Evolutionary conservation across 1,284 basidiomycete genomes (phyloP), one percentile per base, ranked within the genome.

Genomic region (Cryptococcus amylolentus): DNA sequence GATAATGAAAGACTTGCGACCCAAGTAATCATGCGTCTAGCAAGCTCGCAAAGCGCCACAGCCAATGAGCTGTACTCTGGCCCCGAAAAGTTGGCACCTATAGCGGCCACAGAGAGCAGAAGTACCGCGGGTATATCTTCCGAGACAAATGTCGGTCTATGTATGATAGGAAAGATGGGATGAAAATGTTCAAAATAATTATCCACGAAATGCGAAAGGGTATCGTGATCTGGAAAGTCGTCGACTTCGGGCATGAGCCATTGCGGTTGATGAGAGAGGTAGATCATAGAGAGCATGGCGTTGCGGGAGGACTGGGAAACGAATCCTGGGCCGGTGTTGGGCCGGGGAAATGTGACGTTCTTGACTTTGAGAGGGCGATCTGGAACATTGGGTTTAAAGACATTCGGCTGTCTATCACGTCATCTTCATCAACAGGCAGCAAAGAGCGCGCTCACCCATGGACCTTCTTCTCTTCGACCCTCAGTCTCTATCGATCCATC

Each of bases 121-220:
- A 75, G 54, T 5, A 75, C 64, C 4, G 72, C 66, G 6, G 70
- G 65, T 7, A 65, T 63, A 43, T 66, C 63, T 13, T 61, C 53
- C 16, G 50, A 49, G 8, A 56, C 54, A 40, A 71, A 69, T 10
- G 64, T 66, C 5, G 72, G 63, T 26, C 63, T 65, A 51, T 72
- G 70, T 23, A 75, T 50, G 43, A 75, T 60, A 1, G 72, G 71
- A 38, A 71, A 69, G 2, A 66, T 58, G 0, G 70, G 68, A 52
- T 75, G 72, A 41, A 73, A 75, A 27, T 69, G 63, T 42, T 69
- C 67, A 47, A 75, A 73, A 53, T 75, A 75, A 5, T 72, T 59
- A 45, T 72, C 64, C 42, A 71, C 60, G 50, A 69, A 71, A 48
- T 66, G 66, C 27, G 62, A 66, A 35, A 71, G 50, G 5, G 68